A percentile compares a stretch with the other conserved stretches of the same genome.
Evolutionary conservation across 345 rosid species (phyloP).

Genomic region (Eucalyptus regnans): DNA sequence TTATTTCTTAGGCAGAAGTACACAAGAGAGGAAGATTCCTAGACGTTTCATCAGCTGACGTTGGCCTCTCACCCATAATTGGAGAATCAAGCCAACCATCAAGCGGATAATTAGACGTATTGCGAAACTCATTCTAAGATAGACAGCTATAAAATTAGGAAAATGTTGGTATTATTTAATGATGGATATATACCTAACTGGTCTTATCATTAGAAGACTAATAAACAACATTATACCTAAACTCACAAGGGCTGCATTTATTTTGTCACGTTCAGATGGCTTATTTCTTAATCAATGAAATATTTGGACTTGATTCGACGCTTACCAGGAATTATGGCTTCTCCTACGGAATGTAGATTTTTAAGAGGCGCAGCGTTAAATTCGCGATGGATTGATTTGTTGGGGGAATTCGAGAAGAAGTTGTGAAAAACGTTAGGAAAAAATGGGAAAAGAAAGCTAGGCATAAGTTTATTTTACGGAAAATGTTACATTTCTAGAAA

Average conservation of each 20-base stretch:
- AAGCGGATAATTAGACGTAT: not conserved
- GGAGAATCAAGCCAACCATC: not conserved
- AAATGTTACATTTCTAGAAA: not conserved
- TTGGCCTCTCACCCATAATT: not conserved
- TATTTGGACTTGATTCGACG: not conserved
- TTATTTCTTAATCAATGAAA: not conserved
- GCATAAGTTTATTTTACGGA: not conserved
- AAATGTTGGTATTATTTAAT: not conserved
- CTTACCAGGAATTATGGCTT: not conserved
- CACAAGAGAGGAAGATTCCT: not conserved
- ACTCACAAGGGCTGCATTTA: not conserved
- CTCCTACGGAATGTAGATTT: not conserved
- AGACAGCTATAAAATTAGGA: not conserved
- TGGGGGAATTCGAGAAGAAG: not conserved
- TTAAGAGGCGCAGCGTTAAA: not conserved
- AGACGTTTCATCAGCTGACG: not conserved
- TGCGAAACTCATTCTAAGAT: not conserved
- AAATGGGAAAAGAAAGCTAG: rapidly evolving
- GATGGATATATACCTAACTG: not conserved
- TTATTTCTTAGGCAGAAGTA: not conserved
- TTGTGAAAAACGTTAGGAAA: not conserved
- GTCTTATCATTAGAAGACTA: not conserved
- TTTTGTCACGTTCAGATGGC: not conserved
- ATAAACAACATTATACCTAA: not conserved
- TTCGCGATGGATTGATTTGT: not conserved